Evolutionary conservation across 2,329 filamentous ascomycete species (phyloP).

Genomic region (Clarireedia sp.): DNA sequence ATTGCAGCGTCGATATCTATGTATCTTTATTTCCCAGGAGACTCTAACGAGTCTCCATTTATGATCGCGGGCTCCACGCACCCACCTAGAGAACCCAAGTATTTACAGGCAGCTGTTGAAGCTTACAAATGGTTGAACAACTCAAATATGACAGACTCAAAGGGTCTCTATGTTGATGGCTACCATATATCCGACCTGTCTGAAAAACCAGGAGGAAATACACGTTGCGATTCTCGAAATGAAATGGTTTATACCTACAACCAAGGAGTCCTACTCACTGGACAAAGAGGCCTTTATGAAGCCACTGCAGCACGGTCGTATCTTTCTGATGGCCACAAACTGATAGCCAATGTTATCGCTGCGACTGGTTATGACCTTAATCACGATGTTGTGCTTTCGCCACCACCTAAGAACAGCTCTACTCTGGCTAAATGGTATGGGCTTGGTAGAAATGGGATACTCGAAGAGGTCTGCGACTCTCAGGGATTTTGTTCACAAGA

Average conservation of each 20-base stretch:
- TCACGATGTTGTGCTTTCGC: slow-evolving; percentile 2
- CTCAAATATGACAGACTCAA: slow-evolving; percentile 71
- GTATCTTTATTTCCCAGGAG: slow-evolving; percentile 84
- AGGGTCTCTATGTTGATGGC: slow-evolving; percentile 76
- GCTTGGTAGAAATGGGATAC: slow-evolving; percentile 67
- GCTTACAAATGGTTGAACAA: slow-evolving; percentile 73
- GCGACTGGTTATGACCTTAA: slow-evolving; percentile 67
- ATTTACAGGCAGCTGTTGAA: slow-evolving; percentile 65
- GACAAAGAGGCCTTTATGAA: slow-evolving; percentile 71
- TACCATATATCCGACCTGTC: slow-evolving; percentile 73
- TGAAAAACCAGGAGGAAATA: slow-evolving; percentile 45
- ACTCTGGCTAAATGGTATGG: slow-evolving; percentile 51
- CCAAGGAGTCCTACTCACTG: slow-evolving; percentile 82
- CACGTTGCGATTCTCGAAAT: slow-evolving; percentile 70
- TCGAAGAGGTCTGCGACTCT: slow-evolving; percentile 80
- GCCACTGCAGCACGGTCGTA: slow-evolving; percentile 66
- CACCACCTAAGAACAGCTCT: background rate
- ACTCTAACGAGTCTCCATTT: slow-evolving; percentile 66
- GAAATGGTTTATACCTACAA: slow-evolving; percentile 95
- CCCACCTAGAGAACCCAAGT: slow-evolving; percentile 45
- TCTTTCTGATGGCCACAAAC: slow-evolving; percentile 68
- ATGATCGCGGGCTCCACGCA: slow-evolving; percentile 13
- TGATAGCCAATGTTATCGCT: slow-evolving; percentile 64
- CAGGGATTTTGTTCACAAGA: slow-evolving; percentile 71
- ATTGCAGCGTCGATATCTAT: slow-evolving; percentile 79